Base-by-base conservation (phyloP, 176 grass and related monocot genomes). In the Juncus inflexus region DNA sequence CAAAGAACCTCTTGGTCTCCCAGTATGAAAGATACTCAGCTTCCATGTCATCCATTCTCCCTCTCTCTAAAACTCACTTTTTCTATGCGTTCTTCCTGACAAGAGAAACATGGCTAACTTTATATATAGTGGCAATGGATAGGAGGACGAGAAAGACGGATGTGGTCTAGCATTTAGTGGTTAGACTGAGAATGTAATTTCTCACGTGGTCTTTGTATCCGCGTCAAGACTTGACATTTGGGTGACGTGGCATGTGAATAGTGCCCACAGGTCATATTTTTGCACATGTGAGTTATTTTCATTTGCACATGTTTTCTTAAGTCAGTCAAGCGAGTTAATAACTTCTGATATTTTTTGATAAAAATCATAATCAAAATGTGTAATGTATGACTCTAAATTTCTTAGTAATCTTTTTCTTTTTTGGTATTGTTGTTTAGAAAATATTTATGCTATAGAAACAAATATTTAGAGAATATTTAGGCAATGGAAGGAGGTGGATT, bases 1-100 rank as follows among this genome's bases (percentile, higher is more conserved):
- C 81, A 1, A 88, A 57, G 50, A 80, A 80, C 53, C 45, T 76
- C 81, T 85, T 82, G 59, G 68, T 94, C 76, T 94, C 89, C 89
- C 89, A 94, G 78, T 94, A 94, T 61, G 69, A 67, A 4, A 81
- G 64, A 76, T 79, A 94, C 19, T 87, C 84, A 7, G 47, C 2
- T 38, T 81, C 86, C 82, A 83, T 71, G 36, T 47, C 78, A 8
- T 63, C 42, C 49, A 49, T 65, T 54, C 15, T 12, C 28, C 28
- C 60, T 60, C 55, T 60, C 70, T 69, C 42, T 28, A 60, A 13
- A 16, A 37, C 28, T 41, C 6, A 14, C 10, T 85, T 1, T 54
- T 45, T 69, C 3, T 35, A 6, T 60, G 64, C 37, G 70, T 43
- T 74, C 49, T 16, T 50, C 8, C 64, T 14, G 67, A 16, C 61